Conservation (phyloP, 345 rosid species). For the Fremontodendron californicum region DNA sequence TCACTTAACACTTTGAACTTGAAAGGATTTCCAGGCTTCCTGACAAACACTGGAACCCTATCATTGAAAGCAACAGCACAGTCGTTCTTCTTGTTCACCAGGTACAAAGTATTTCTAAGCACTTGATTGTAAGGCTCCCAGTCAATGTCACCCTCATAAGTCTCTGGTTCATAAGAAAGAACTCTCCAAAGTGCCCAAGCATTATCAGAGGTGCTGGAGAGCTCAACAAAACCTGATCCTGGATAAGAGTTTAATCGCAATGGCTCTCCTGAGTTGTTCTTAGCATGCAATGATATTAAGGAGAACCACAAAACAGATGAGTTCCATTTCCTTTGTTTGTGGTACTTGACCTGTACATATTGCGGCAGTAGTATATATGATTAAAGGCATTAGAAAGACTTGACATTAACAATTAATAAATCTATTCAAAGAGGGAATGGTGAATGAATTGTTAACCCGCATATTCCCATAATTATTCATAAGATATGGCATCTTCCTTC, state of each 20-base stretch:
- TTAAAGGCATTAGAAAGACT: constrained; percentile 6
- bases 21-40: constrained; percentile 89
- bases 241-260: constrained; percentile 56
- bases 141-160: constrained; percentile 46
- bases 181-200: constrained; percentile 63
- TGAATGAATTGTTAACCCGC: background rate
- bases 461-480: background rate
- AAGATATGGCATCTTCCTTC: background rate
- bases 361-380: background rate
- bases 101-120: constrained; percentile 59
- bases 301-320: constrained; percentile 79
- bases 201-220: constrained; percentile 53
- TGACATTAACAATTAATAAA: constrained; percentile 3
- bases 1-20: constrained; percentile 72
- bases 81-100: constrained; percentile 77
- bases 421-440: background rate
- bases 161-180: constrained; percentile 49
- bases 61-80: constrained; percentile 71
- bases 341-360: constrained; percentile 66
- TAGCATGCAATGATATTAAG: constrained; percentile 75
- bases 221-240: constrained; percentile 67
- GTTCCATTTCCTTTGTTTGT: constrained; percentile 55
- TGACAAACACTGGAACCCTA: constrained; percentile 78
- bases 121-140: constrained; percentile 63
- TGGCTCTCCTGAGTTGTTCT: constrained; percentile 63